phyloP scores from a whole-genome alignment of 495 filamentous ascomycete species.

The Sphaerosporella brunnea region DNA sequence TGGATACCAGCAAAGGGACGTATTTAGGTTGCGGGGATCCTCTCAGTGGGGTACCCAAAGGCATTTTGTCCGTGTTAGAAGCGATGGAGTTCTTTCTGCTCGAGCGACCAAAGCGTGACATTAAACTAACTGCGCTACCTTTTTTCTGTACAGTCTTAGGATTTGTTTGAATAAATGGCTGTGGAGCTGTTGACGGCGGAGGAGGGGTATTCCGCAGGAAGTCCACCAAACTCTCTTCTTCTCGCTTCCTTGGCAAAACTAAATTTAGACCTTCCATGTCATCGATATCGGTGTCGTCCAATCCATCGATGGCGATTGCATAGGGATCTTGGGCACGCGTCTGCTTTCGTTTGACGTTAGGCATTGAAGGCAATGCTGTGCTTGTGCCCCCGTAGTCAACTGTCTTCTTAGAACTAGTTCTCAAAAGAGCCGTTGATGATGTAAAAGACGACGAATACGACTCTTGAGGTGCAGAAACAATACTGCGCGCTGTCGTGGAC shows the following conservation, averaged over 20 bases:
- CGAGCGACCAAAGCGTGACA: constrained; percentile 40
- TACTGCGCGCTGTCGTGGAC: not conserved
- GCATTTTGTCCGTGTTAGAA: constrained; percentile 18
- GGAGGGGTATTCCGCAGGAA: constrained; percentile 75
- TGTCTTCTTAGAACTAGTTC: constrained; percentile 16
- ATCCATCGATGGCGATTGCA: constrained; percentile 70
- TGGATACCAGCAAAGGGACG: too few species aligned
- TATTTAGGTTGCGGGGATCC: too few species aligned
- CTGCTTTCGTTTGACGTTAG: constrained; percentile 44
- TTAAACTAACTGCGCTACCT: constrained; percentile 42
- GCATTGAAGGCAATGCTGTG: constrained; percentile 1
- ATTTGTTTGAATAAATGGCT: constrained; percentile 3
- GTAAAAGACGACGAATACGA: constrained; percentile 31
- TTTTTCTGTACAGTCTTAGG: constrained; percentile 39
- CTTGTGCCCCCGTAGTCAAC: constrained; percentile 14
- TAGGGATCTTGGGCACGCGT: constrained; percentile 75
- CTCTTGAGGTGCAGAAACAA: not conserved
- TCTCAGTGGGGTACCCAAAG: too few species aligned
- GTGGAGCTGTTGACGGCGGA: constrained; percentile 37
- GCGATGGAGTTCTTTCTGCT: constrained; percentile 23
- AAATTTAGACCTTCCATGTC: constrained; percentile 22
- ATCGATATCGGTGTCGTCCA: constrained; percentile 47
- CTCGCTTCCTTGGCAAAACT: constrained; percentile 26
- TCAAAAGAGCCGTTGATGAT: constrained; percentile 42
- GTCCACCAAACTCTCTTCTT: constrained; percentile 54